Base-by-base conservation (phyloP, 345 rosid species). In the Melaleuca quinquenervia region DNA sequence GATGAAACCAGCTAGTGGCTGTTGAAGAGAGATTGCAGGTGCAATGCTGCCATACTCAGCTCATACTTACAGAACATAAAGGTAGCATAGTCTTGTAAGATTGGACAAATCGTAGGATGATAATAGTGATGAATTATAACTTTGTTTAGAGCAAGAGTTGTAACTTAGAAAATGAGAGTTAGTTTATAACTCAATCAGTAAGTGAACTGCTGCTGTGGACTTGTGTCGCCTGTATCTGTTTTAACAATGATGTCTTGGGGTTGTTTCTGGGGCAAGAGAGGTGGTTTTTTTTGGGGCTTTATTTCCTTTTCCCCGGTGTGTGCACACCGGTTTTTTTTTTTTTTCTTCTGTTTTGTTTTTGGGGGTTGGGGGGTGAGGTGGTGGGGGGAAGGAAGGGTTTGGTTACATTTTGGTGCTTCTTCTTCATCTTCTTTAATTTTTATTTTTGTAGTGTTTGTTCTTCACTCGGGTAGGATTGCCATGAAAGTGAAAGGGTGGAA, bases 1-100 rank as follows among this genome's bases (percentile, higher is more conserved):
- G 48, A 48, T 36, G 78, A 70, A 70, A 70, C 78, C 78, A 70
- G 78, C 78, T 70, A 36, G 78, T 36, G 78, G 78, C 78, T 70
- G 48, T 70, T 5, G 78, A 32, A 70, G 78, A 36, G 32, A 70
- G 78, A 70, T 70, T 70, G 78, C 78, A 70, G 78, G 78, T 70
- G 78, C 78, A 70, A 36, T 70, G 48, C 78, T 21, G 44, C 78
- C 78, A 36, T 32, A 70, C 78, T 70, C 78, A 32, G 78, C 78
- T 70, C 78, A 70, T 70, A 36, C 78, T 70, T 70, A 70, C 78
- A 70, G 48, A 36, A 36, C 24, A 70, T 70, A 70, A 70, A 70
- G 78, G 18, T 36, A 70, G 78, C 78, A 36, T 70, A 36, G 48
- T 70, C 78, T 70, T 70, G 78, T 70, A 36, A 70, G 78, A 70